Percentiles rank a stretch among this genome's conserved stretches.
Evolutionary conservation across 345 rosid genomes (phyloP).

Genomic region (Ceriops zippeliana): DNA sequence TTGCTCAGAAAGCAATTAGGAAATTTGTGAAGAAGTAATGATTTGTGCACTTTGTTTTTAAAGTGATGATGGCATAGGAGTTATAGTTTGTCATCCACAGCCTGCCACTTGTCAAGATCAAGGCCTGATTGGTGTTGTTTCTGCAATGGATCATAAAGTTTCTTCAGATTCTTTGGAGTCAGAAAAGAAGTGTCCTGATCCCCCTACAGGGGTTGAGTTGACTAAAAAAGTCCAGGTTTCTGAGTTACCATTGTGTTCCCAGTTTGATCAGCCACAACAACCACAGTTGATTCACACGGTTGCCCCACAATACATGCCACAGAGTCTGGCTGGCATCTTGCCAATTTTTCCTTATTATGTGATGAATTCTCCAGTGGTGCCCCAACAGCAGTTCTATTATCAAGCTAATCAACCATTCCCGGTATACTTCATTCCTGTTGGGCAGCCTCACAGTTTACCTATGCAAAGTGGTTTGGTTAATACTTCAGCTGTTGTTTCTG

Average conservation of each 20-base stretch:
- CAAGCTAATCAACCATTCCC: slow-evolving; percentile 48
- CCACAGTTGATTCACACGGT: slow-evolving; percentile 37
- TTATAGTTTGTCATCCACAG: slow-evolving; percentile 18
- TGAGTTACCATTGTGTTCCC: slow-evolving; percentile 39
- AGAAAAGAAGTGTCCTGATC: slow-evolving; percentile 21
- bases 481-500: slow-evolving; percentile 12
- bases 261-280: slow-evolving; percentile 40
- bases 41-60: slow-evolving; percentile 13
- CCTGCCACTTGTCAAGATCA: slow-evolving; percentile 34
- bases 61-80: slow-evolving; percentile 35
- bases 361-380: slow-evolving; percentile 26
- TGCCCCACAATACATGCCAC: slow-evolving; percentile 29
- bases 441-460: slow-evolving; percentile 32
- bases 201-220: slow-evolving; percentile 24
- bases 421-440: slow-evolving; percentile 41
- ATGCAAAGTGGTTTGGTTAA: slow-evolving; percentile 32
- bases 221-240: slow-evolving; percentile 37
- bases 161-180: slow-evolving; percentile 26
- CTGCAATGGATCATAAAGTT: slow-evolving; percentile 32
- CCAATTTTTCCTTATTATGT: slow-evolving; percentile 41
- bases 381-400: slow-evolving; percentile 39
- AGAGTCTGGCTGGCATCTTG: slow-evolving; percentile 30
- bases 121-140: slow-evolving; percentile 6
- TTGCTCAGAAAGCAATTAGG: too few relatives aligned
- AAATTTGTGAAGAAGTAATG: not conserved